Base-by-base conservation (phyloP, 805 yeast species). In the Metschnikowia continentalis region DNA sequence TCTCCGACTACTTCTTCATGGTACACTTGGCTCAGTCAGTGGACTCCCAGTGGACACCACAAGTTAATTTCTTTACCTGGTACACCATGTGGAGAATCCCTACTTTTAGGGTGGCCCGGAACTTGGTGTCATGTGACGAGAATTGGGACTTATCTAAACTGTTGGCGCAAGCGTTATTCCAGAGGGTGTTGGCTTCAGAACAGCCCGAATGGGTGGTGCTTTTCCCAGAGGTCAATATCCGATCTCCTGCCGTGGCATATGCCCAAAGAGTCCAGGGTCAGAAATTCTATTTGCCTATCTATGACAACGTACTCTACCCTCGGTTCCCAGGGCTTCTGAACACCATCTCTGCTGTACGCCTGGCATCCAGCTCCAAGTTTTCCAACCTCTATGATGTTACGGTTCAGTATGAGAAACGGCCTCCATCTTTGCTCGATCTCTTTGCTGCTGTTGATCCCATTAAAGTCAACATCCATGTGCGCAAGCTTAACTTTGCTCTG, bases 171-270 rank as follows among this genome's bases (percentile, higher is more conserved):
- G 48, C 63, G 47, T 61, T 73, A 22, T 78, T 80, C 52, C 63
- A 65, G 7, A 59, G 64, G 19, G 59, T 76, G 19, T 32, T 72
- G 4, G 58, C 54, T n/a, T 72, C 74, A 26, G 74, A 65, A 35
- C 62, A 58, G n/a, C 72, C 71, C 26, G 77, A 80, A 56, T 83
- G 95, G 88, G 58, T 90, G 0, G 82, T 84, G 0, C 55, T 88
- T 7, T 90, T 90, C 57, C 97, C 97, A 0, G 97, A 91, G 66
- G 96, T 88, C 4, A 87, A 86, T 60, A 79, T 86, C 6, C 78
- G 80, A 65, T 79, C 83, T 0, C 71, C 77, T 10, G 77, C 77
- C 35, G 74, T 75, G 42, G 63, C 71, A 42, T 55, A 64, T 59
- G 47, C 77, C 38, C 95, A 90, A 54, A 71, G 75, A 37, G 73